Percentiles rank a stretch among this genome's conserved stretches.
Evolutionary conservation across 2,329 filamentous ascomycete species (phyloP).

Genomic region (Xylaria digitata): DNA sequence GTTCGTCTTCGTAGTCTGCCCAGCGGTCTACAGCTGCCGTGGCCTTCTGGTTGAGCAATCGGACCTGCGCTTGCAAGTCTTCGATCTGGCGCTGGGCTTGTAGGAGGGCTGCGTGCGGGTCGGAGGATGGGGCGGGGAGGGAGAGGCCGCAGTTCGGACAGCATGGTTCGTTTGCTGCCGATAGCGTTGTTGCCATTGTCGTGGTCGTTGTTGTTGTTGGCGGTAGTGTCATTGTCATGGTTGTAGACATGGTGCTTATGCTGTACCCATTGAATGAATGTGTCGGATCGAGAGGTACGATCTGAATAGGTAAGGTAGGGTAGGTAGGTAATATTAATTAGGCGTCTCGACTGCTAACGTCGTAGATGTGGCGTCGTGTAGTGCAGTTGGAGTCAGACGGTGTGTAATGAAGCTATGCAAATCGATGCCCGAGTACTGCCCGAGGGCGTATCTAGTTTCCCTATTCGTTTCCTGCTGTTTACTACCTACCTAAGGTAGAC

Average conservation of each 20-base stretch:
- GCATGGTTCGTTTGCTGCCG: slow-evolving; percentile 50
- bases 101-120: slow-evolving; percentile 58
- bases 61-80: slow-evolving; percentile 78
- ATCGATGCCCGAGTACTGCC: background rate
- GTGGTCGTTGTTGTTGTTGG: slow-evolving; percentile 39
- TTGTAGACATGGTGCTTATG: slow-evolving; percentile 36
- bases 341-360: background rate
- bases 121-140: slow-evolving; percentile 49
- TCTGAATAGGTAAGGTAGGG: background rate
- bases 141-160: slow-evolving; percentile 64
- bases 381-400: background rate
- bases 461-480: background rate
- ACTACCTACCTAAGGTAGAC: too few species aligned
- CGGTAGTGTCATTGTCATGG: slow-evolving; percentile 47
- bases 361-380: background rate
- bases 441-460: background rate
- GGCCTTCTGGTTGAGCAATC: slow-evolving; percentile 76
- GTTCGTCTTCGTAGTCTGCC: slow-evolving; percentile 85
- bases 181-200: slow-evolving; percentile 41
- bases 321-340: background rate
- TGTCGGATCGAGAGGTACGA: slow-evolving; percentile 1
- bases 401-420: background rate
- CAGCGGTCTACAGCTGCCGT: slow-evolving; percentile 71
- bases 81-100: slow-evolving; percentile 70
- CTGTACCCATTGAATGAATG: background rate